Evolutionary conservation across 2,329 filamentous ascomycete species (phyloP).

Genomic region (Epichloe sibirici): DNA sequence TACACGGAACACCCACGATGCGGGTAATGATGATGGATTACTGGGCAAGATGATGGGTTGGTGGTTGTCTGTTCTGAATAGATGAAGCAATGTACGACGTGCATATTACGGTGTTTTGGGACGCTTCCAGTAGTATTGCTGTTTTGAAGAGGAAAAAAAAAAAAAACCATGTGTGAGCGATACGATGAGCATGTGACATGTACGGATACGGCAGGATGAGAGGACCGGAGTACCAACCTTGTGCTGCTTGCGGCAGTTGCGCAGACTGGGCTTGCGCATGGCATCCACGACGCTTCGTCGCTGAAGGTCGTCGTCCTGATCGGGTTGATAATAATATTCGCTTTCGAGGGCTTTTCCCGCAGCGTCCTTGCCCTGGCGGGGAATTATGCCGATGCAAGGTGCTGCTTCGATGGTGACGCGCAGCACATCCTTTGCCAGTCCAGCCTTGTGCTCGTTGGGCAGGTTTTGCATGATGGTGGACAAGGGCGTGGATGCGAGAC

Average conservation of each 20-base stretch:
- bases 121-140: conserved; percentile 63
- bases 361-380: conserved; percentile 86
- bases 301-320: conserved; percentile 68
- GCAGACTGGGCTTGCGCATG: conserved; percentile 75
- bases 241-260: conserved; percentile 87
- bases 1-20: conserved; percentile 1
- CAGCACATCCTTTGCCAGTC: conserved; percentile 50
- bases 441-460: conserved; percentile 49
- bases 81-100: not conserved
- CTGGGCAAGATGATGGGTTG: not conserved
- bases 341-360: conserved; percentile 87
- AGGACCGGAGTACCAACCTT: conserved; percentile 56
- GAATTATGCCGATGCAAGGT: conserved; percentile 75
- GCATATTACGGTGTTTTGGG: conserved; percentile 41
- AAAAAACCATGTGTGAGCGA: not conserved
- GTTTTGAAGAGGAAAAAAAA: not conserved
- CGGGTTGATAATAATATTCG: conserved; percentile 93
- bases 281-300: conserved; percentile 76
- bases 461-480: conserved; percentile 83
- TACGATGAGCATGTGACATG: not conserved
- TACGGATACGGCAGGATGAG: not conserved
- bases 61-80: too few relatives aligned
- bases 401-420: conserved; percentile 61
- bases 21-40: not conserved
- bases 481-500: conserved; percentile 79